Evolutionary conservation across 2,329 filamentous ascomycete genomes (phyloP).

Genomic region (Macrophomina tecta): DNA sequence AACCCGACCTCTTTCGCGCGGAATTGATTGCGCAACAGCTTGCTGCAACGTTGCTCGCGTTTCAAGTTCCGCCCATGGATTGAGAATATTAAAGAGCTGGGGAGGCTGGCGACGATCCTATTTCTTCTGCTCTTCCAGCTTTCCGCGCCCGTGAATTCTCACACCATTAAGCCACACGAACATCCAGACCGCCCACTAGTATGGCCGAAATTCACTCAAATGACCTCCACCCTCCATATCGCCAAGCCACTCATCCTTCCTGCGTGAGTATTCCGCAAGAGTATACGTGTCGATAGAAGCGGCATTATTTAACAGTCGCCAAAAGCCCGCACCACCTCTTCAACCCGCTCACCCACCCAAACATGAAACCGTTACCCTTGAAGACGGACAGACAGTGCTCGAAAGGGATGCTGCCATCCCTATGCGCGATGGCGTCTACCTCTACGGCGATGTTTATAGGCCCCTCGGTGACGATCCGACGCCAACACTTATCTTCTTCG

Average conservation of each 20-base stretch:
- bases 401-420: conserved; percentile 54
- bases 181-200: no score
- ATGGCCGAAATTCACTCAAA: neutral
- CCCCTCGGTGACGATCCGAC: conserved; percentile 41
- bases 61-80: no score
- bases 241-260: neutral
- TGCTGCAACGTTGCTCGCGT: no score
- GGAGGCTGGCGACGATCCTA: no score
- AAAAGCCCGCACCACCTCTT: neutral
- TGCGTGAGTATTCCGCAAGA: neutral
- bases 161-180: no score
- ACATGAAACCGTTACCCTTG: neutral
- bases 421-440: conserved; percentile 48
- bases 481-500: conserved; percentile 53
- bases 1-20: no score
- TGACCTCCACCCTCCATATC: neutral
- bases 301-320: neutral
- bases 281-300: neutral
- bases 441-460: conserved; percentile 55
- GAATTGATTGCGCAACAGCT: no score
- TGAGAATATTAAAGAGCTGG: no score
- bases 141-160: neutral
- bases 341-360: no score
- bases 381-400: conserved; percentile 30
- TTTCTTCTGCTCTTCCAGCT: neutral